phyloP scores from a whole-genome alignment of 768 basidiomycete species.

The Tylopilus felleus region DNA sequence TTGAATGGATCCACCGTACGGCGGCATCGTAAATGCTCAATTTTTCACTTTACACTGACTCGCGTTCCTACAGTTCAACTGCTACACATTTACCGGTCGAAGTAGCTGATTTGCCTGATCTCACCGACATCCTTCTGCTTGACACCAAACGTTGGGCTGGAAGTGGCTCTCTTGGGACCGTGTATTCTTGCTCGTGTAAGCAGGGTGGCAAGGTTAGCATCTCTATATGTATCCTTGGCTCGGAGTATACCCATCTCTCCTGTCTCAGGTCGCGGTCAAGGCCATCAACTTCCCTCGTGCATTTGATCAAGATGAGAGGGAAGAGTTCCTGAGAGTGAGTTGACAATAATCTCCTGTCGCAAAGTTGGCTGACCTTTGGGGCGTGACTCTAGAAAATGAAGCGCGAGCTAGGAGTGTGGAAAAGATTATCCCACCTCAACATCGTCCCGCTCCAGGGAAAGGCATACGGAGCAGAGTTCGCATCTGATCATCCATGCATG shows the following conservation, averaged over 20 bases:
- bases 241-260: not conserved
- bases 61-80: not conserved
- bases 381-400: not conserved
- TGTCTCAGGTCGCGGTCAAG: conserved; percentile 5
- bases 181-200: not conserved
- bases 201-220: not conserved
- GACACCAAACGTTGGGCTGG: not conserved
- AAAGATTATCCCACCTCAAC: conserved; percentile 1
- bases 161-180: not conserved
- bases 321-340: not conserved
- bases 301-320: not conserved
- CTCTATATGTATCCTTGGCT: too few species aligned
- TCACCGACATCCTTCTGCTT: not conserved
- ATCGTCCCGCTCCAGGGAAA: conserved; percentile 8
- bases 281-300: not conserved
- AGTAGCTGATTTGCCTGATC: not conserved
- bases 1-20: not conserved
- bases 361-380: not conserved
- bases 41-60: not conserved
- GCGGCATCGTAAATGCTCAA: not conserved
- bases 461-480: not conserved
- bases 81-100: not conserved
- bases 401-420: conserved; percentile 10
- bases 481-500: conserved; percentile 3
- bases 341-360: not conserved